Conservation (phyloP, 179 eudicot genomes). For the Silene noctiflora region DNA sequence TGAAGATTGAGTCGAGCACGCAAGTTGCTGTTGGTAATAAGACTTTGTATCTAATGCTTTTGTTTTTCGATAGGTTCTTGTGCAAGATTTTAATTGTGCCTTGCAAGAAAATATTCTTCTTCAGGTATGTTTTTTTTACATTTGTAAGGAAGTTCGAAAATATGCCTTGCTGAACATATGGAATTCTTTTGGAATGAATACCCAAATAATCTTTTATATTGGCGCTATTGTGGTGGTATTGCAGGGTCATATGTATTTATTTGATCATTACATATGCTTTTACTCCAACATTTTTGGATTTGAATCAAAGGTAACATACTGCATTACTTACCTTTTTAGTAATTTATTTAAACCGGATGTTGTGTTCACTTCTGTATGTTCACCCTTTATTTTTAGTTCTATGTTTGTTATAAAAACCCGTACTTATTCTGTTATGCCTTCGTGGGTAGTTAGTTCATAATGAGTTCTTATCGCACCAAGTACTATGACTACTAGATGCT, state of each 20-base stretch:
- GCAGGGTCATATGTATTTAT: slow-evolving; percentile 99
- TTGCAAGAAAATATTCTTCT: slow-evolving; percentile 94
- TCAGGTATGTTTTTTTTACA: slow-evolving; percentile 48
- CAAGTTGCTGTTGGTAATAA: not conserved
- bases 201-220: slow-evolving; percentile 8
- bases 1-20: not conserved
- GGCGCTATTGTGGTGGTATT: slow-evolving; percentile 24
- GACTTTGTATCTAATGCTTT: slow-evolving; percentile 10
- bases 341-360: not conserved
- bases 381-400: not conserved
- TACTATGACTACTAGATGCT: slow-evolving; percentile 6
- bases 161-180: not conserved
- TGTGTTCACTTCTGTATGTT: slow-evolving; percentile 3
- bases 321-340: not conserved
- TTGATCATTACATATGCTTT: slow-evolving; percentile 80
- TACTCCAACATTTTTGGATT: slow-evolving; percentile 96
- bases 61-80: slow-evolving; percentile 54
- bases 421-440: not conserved
- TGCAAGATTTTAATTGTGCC: slow-evolving; percentile 96
- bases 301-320: slow-evolving; percentile 78
- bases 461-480: not conserved
- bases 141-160: not conserved
- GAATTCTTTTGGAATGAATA: slow-evolving; percentile 1
- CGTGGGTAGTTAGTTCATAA: too few relatives aligned
- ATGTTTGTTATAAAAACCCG: not conserved